phyloP scores from a whole-genome alignment of 1,139 yeast species.

The Tardiomyces digboiensis region DNA sequence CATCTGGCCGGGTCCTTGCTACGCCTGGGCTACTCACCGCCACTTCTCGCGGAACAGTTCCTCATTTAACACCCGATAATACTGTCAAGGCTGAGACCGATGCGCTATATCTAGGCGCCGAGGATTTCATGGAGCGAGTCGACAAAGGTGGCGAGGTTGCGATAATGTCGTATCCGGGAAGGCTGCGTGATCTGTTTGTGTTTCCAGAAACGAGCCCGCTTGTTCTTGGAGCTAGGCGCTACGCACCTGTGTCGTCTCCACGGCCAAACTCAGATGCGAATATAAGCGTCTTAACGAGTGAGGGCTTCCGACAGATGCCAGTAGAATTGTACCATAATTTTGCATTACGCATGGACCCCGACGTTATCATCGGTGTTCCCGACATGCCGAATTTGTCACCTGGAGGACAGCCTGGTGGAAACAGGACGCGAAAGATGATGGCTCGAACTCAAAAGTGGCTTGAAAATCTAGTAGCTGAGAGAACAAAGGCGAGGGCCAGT shows the following conservation, averaged over 20 bases:
- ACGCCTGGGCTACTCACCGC: slow-evolving; percentile 24
- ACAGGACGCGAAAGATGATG: slow-evolving; percentile 29
- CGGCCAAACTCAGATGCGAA: slow-evolving; percentile 26
- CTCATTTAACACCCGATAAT: slow-evolving; percentile 34
- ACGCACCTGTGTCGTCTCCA: slow-evolving; percentile 22
- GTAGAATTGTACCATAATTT: slow-evolving; percentile 17
- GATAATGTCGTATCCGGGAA: slow-evolving; percentile 13
- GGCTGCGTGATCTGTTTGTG: slow-evolving; percentile 12
- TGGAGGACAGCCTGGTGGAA: slow-evolving; percentile 25
- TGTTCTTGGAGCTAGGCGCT: slow-evolving; percentile 19
- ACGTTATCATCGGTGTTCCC: slow-evolving; percentile 22
- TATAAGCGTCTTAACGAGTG: slow-evolving; percentile 27
- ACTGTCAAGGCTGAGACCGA: slow-evolving; percentile 10
- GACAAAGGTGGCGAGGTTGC: slow-evolving; percentile 6
- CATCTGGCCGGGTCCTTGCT: background rate
- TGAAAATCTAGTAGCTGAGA: slow-evolving; percentile 10
- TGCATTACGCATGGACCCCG: slow-evolving; percentile 19
- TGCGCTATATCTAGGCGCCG: slow-evolving; percentile 21
- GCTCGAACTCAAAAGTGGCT: slow-evolving; percentile 27
- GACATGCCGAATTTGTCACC: slow-evolving; percentile 25
- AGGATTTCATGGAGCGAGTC: slow-evolving; percentile 20
- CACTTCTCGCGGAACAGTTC: slow-evolving; percentile 31
- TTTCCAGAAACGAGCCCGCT: slow-evolving; percentile 17
- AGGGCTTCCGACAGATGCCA: slow-evolving; percentile 26
- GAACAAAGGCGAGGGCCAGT: slow-evolving; percentile 1